phyloP scores from a whole-genome alignment of 306 rosid genomes.

The Pterocarpus santalinus region DNA sequence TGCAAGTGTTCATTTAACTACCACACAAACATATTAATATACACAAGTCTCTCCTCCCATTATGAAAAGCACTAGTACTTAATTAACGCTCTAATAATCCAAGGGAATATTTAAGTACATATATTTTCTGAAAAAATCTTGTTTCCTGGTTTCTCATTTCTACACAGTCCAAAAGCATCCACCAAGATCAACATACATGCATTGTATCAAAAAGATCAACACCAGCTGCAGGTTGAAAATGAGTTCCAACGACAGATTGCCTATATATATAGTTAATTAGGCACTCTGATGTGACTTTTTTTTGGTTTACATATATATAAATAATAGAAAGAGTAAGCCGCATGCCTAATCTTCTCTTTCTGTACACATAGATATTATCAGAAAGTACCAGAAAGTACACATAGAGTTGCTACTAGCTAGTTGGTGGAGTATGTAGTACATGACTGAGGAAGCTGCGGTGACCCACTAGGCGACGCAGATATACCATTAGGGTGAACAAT shows the following conservation, averaged over 20 bases:
- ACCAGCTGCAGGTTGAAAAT: not conserved
- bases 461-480: constrained; percentile 16
- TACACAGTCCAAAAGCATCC: too few relatives aligned
- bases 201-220: not conserved
- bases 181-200: not conserved
- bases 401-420: constrained; percentile 29
- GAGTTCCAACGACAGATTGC: not conserved
- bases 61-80: too few relatives aligned
- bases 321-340: not conserved
- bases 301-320: not conserved
- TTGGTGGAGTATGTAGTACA: constrained; percentile 64
- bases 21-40: too few relatives aligned
- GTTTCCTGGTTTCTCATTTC: too few relatives aligned
- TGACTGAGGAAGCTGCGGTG: constrained; percentile 63
- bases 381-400: not conserved
- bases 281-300: not conserved
- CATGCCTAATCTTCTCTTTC: constrained; percentile 25
- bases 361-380: constrained; percentile 1
- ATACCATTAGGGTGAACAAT: not conserved
- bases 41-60: too few relatives aligned
- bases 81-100: too few relatives aligned
- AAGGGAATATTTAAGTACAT: too few relatives aligned
- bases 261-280: not conserved
- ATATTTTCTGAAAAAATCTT: too few relatives aligned
- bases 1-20: too few relatives aligned